Conservation (phyloP, 805 yeast species). For the Wickerhamomyces subpelliculosus region DNA sequence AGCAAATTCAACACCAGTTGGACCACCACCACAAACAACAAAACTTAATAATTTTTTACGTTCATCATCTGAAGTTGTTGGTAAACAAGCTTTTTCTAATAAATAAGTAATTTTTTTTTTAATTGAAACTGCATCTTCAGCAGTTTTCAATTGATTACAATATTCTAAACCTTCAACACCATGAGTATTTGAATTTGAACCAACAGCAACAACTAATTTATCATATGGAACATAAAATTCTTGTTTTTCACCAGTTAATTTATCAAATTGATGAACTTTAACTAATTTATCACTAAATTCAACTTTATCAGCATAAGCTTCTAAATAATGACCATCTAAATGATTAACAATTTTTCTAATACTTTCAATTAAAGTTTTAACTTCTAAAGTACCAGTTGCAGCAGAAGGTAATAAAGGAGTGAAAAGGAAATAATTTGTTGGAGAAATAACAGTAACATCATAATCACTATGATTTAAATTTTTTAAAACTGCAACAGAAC, state of each 20-base stretch:
- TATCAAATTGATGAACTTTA: constrained; percentile 43
- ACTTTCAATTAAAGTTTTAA: constrained; percentile 57
- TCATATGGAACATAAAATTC: constrained; percentile 65
- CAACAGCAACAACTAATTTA: constrained; percentile 61
- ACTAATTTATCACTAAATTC: constrained; percentile 49
- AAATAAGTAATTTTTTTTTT: constrained; percentile 48
- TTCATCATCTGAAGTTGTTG: constrained; percentile 57
- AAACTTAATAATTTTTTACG: constrained; percentile 54
- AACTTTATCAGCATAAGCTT: constrained; percentile 54
- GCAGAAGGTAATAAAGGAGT: constrained; percentile 67
- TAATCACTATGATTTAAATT: constrained; percentile 45
- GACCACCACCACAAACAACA: constrained; percentile 71
- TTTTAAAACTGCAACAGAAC: constrained; percentile 53
- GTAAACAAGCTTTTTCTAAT: constrained; percentile 57
- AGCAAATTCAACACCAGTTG: constrained; percentile 70
- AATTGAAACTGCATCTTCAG: constrained; percentile 54
- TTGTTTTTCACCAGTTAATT: constrained; percentile 31
- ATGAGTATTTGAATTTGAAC: constrained; percentile 61
- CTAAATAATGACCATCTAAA: constrained; percentile 54
- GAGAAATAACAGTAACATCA: constrained; percentile 61
- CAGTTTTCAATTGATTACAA: constrained; percentile 57
- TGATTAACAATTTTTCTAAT: constrained; percentile 48
- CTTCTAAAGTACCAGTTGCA: constrained; percentile 63
- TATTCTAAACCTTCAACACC: constrained; percentile 65
- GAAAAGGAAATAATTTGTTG: constrained; percentile 61